Base-by-base conservation (phyloP, 2,329 filamentous ascomycete genomes). In the Ambrosiella beaveri region DNA sequence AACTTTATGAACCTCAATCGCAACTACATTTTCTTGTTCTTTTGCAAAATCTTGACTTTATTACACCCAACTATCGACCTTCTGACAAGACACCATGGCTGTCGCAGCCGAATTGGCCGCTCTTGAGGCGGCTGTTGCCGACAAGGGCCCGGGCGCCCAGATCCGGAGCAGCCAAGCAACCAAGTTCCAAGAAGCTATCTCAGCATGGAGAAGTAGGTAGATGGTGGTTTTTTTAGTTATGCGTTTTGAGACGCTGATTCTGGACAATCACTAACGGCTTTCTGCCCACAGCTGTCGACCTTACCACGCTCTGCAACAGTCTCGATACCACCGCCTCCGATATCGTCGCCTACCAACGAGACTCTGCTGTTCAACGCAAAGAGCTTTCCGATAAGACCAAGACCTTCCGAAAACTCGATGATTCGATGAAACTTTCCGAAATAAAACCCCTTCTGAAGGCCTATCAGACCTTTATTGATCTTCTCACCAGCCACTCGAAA, bases 321-420 rank as follows among this genome's bases (percentile, higher is more conserved):
- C 83, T 98, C 62, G 93, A 98, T 71, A 85, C 84, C 61, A 91
- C 89, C 2, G 93, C 93, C n/a, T 91, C 90, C 9, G 93, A 97
- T 65, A 88, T 98, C 62, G 88, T 97, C 56, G 75, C 86, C 53
- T 89, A 95, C 68, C 94, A 98, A 68, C 81, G 90, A 65, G 93
- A 97, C 70, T 88, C 91, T n/a, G 85, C 95, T 3, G 84, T 96
- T 0, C 91, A 98, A 69, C 80, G 93, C 57, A 98, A 98, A 68
- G 94, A 98, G 61, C 75, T 98, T 17, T 93, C 94, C n/a, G 90
- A 96, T 68, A 97, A 96, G 76, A 98, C 93, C 0, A 98, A 98
- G 67, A 91, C 97, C 65, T 98, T 97, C 65, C 79, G 90, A 61
- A 97, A 96, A 69, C 78, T 95, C 9, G 91, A 97, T 65, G 89